Conservation (phyloP, 768 basidiomycete species). For the Brasilioporus rufonigricans region DNA sequence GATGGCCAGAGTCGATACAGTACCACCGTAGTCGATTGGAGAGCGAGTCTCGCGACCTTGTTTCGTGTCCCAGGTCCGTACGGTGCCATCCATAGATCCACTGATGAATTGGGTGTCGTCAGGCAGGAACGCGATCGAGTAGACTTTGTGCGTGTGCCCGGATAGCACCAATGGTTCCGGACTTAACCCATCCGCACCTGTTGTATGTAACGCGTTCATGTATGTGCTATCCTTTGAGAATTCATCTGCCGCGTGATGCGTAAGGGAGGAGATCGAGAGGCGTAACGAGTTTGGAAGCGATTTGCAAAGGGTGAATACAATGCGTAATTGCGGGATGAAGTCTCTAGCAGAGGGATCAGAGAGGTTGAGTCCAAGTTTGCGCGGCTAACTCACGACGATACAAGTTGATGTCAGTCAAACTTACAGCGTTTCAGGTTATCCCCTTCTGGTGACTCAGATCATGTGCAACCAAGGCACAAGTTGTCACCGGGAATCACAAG, state of each 20-base stretch:
- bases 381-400: too few species aligned
- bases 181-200: neutral
- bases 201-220: neutral
- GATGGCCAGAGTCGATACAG: neutral
- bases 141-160: slow-evolving; percentile 2
- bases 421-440: too few species aligned
- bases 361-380: too few species aligned
- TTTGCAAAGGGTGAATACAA: too few species aligned
- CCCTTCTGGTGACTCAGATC: too few species aligned
- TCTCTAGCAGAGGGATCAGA: too few species aligned
- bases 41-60: neutral
- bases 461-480: too few species aligned
- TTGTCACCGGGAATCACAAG: neutral
- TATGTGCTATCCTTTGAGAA: neutral
- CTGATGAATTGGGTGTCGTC: slow-evolving; percentile 4
- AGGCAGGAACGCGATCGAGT: slow-evolving; percentile 2
- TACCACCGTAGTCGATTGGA: neutral
- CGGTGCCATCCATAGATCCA: neutral
- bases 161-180: neutral
- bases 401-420: too few species aligned
- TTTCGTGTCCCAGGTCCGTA: neutral
- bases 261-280: neutral
- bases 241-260: neutral
- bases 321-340: too few species aligned
- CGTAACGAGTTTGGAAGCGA: too few species aligned